phyloP scores from a whole-genome alignment of 371 early-diverging fungal genomes.

The Umbelopsis sp. region DNA sequence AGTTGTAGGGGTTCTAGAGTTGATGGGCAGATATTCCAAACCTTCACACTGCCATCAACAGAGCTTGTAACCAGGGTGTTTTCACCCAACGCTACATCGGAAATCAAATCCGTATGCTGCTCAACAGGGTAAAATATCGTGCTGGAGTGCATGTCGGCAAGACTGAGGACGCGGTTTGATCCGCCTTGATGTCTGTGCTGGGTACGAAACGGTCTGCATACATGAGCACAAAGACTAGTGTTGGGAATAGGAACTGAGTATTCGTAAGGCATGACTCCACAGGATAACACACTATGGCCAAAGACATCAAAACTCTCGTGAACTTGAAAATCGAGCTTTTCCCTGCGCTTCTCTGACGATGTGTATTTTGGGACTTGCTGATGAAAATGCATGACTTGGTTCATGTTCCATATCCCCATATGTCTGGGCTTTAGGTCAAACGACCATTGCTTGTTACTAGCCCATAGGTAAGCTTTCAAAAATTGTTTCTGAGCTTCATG shows the following conservation, averaged over 20 bases:
- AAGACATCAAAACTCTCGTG: background rate
- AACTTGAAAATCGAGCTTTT: background rate
- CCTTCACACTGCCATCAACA: conserved; percentile 1
- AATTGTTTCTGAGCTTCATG: background rate
- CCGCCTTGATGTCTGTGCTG: background rate
- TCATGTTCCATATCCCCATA: background rate
- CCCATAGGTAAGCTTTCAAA: background rate
- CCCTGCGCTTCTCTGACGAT: background rate
- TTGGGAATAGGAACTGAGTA: conserved; percentile 1
- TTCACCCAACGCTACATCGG: background rate
- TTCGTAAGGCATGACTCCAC: conserved; percentile 7
- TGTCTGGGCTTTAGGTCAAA: background rate
- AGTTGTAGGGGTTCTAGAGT: background rate
- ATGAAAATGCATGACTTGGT: background rate
- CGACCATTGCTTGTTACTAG: background rate
- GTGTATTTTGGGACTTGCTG: background rate
- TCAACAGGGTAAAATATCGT: background rate
- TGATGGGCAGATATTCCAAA: background rate
- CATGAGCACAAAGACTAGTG: conserved; percentile 4
- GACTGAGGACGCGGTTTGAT: background rate
- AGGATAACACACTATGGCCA: background rate
- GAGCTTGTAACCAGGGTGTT: background rate
- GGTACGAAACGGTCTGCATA: background rate
- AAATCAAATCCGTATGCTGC: background rate
- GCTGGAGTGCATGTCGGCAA: background rate